Base-by-base conservation (phyloP, 116 monocot species). In the Iris pallida region DNA sequence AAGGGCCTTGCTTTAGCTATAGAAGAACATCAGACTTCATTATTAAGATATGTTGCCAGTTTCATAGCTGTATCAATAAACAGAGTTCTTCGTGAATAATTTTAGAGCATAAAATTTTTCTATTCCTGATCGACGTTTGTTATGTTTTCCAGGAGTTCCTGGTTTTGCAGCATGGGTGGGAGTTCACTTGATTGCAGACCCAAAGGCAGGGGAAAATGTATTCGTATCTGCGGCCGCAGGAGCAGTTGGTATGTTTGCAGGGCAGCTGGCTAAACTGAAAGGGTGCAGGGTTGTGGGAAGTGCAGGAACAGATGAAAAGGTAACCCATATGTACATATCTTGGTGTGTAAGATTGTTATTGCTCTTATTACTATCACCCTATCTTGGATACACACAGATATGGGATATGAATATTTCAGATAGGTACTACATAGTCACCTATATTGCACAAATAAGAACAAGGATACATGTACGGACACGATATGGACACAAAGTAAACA, bases 141-240 rank as follows among this genome's bases (percentile, higher is more conserved):
- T 56, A 56, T 56, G 16, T 5, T 56, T 16, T 2, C 18, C 56
- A 56, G 56, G 56, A 56, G 4, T 56, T 19, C 56, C 56, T 56
- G 82, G 82, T n/a, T 16, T 82, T 9, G 71, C 82, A 12, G 82
- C 82, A n/a, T 82, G 78, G 55, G 61, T 45, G 13, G 82, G 82
- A 2, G 64, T 82, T 9, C 66, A 53, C 65, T 14, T 73, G 20
- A 45, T 82, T 56, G 57, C 72, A 68, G 64, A 72, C 42, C 68
- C 81, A 8, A 66, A 66, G 20, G 11, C 15, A 13, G 83, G 83
- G 0, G 75, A 78, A 42, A 71, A 56, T 56, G 78, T 83, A 43
- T 75, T 83, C 42, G 68, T 83, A 16, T 82, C 82, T 8, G 71
- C 82, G 2, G 82, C 78, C 15, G 58, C 74, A 0, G 82, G 82